Evolutionary conservation across 257 asterid genomes (phyloP).

Genomic region (Ajuga chamaepitys): DNA sequence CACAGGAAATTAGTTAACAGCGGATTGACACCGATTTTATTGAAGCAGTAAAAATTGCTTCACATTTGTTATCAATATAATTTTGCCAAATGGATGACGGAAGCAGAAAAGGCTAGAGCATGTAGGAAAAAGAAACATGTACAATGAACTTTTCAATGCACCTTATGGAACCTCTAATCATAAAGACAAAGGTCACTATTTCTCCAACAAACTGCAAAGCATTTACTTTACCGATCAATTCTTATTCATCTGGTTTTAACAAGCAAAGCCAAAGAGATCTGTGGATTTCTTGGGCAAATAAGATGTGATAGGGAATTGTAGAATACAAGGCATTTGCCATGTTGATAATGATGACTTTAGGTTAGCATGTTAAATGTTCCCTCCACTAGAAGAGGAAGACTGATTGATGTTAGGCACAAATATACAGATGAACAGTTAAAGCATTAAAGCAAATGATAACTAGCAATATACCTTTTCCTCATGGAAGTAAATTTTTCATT

Average conservation of each 20-base stretch:
- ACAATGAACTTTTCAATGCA: background rate
- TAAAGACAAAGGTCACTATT: background rate
- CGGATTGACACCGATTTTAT: background rate
- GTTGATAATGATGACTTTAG: slow-evolving; percentile 1
- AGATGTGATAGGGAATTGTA: slow-evolving; percentile 8
- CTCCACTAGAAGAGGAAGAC: slow-evolving; percentile 11
- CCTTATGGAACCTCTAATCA: background rate
- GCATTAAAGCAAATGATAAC: slow-evolving; percentile 14
- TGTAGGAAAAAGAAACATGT: background rate
- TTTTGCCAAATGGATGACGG: background rate
- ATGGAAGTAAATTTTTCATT: slow-evolving; percentile 71
- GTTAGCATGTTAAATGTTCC: slow-evolving; percentile 3
- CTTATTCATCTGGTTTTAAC: slow-evolving; percentile 7
- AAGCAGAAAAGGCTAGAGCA: background rate
- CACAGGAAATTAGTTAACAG: background rate
- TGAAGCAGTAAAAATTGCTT: background rate
- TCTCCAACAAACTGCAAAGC: background rate
- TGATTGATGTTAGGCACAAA: background rate
- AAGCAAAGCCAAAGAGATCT: background rate
- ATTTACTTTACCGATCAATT: background rate
- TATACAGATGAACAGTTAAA: slow-evolving; percentile 6
- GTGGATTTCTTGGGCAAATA: background rate
- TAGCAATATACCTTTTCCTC: slow-evolving; percentile 57
- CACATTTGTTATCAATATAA: background rate
- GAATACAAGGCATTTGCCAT: background rate